Percentiles rank a stretch among this genome's conserved stretches.
phyloP scores from a whole-genome alignment of 169 alveolate genomes.

The Cryptosporidium viatorum region DNA sequence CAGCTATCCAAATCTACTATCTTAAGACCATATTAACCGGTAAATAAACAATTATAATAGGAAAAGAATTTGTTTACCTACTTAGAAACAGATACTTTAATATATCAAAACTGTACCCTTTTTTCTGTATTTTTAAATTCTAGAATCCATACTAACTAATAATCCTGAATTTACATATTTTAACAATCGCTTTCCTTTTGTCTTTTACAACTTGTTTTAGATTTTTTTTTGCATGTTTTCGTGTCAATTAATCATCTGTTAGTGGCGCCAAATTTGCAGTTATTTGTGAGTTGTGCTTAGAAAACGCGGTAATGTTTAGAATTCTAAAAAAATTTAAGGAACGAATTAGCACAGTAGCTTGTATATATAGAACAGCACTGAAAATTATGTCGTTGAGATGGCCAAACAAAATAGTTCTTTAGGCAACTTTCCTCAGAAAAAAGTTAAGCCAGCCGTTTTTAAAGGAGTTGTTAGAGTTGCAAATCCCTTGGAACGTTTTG shows the following conservation, averaged over 20 bases:
- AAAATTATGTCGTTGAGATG: not conserved
- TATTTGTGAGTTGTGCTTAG: not conserved
- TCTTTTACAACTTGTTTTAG: too few species aligned
- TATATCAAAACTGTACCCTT: not conserved
- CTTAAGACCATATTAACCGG: conserved; percentile 18
- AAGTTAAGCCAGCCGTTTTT: not conserved
- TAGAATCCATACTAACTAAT: too few species aligned
- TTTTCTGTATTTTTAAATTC: not conserved
- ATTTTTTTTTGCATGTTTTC: not conserved
- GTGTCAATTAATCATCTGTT: too few species aligned
- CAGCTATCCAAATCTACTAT: conserved; percentile 18
- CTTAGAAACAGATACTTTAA: not conserved
- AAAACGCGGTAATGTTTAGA: not conserved
- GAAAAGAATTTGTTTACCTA: not conserved
- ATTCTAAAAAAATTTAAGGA: not conserved
- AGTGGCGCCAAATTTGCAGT: not conserved
- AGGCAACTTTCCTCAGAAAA: not conserved
- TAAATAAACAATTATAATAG: not conserved
- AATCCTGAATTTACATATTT: too few species aligned
- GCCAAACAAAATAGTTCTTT: not conserved
- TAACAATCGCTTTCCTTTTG: too few species aligned
- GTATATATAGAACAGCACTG: not conserved
- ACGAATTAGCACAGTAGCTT: not conserved
- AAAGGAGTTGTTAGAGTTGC: conserved; percentile 16
- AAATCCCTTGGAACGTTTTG: conserved; percentile 11